Percentiles rank a stretch among this genome's conserved stretches.
Evolutionary conservation across 495 filamentous ascomycete species (phyloP).

Genomic region (Penicillium chermesinum): DNA sequence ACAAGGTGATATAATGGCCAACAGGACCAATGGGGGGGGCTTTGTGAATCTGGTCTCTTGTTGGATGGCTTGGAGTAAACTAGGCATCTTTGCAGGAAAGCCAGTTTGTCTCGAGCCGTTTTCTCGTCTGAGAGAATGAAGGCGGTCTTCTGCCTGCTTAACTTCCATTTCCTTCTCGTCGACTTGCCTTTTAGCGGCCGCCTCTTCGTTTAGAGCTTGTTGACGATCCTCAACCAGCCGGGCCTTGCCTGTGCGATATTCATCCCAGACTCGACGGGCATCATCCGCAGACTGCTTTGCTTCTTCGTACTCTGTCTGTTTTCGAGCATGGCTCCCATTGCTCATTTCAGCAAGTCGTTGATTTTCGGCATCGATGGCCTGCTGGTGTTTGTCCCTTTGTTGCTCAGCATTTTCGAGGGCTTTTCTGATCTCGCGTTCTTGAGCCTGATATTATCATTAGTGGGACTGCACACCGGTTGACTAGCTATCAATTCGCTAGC

Average conservation of each 20-base stretch:
- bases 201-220: slow-evolving; percentile 28
- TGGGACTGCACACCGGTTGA: no score
- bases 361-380: slow-evolving; percentile 44
- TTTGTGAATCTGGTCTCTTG: slow-evolving; percentile 59
- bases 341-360: slow-evolving; percentile 46
- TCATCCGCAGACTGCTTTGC: slow-evolving; percentile 29
- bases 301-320: slow-evolving; percentile 42
- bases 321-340: slow-evolving; percentile 48
- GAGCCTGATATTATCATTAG: slow-evolving; percentile 33
- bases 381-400: slow-evolving; percentile 34
- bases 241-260: slow-evolving; percentile 23
- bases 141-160: slow-evolving; percentile 36
- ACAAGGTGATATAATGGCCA: slow-evolving; percentile 66
- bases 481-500: neutral
- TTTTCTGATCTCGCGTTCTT: slow-evolving; percentile 48
- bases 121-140: slow-evolving; percentile 49
- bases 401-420: slow-evolving; percentile 39
- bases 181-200: slow-evolving; percentile 21
- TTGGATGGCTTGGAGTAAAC: slow-evolving; percentile 61
- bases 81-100: slow-evolving; percentile 57
- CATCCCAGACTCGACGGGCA: slow-evolving; percentile 26
- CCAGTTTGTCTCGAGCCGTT: slow-evolving; percentile 45
- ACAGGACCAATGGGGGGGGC: slow-evolving; percentile 86
- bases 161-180: slow-evolving; percentile 35
- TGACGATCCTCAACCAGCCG: slow-evolving; percentile 33